A percentile compares a stretch with the other conserved stretches of the same genome.
These are phyloP conservation scores for Rosellinia necatrix DNA, from an alignment of 2,329 filamentous ascomycete species.

Conservation along the genomic window DNA sequence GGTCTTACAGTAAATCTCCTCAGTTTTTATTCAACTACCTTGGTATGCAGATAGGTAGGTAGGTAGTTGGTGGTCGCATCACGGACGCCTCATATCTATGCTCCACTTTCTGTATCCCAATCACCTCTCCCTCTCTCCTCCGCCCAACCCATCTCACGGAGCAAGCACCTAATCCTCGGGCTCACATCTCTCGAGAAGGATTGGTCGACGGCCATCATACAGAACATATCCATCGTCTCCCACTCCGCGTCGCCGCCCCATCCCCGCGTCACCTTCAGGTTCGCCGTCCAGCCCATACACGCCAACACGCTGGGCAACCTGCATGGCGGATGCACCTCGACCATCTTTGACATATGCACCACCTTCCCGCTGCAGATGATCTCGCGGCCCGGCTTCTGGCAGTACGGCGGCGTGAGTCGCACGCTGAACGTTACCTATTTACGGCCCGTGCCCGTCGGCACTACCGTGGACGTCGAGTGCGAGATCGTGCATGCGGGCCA, in stretches of 20 bases:
- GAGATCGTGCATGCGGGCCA: slow-evolving; percentile 54
- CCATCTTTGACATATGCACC: slow-evolving; percentile 70
- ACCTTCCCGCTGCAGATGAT: slow-evolving; percentile 61
- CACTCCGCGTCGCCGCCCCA: slow-evolving; percentile 42
- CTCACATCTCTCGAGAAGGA: no score
- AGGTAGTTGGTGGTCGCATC: no score
- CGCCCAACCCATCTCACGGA: no score
- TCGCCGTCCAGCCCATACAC: slow-evolving; percentile 55
- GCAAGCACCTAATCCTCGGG: no score
- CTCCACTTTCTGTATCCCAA: not conserved
- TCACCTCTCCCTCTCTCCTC: no score
- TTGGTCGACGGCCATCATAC: slow-evolving; percentile 51
- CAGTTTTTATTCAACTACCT: no score
- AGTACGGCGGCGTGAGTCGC: slow-evolving; percentile 65
- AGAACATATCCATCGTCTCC: slow-evolving; percentile 48
- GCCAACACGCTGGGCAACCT: slow-evolving; percentile 60
- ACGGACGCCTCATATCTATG: not conserved
- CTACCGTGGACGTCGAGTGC: slow-evolving; percentile 49
- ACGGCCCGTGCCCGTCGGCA: slow-evolving; percentile 60
- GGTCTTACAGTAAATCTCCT: no score
- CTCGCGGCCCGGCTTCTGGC: slow-evolving; percentile 64
- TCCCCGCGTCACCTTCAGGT: slow-evolving; percentile 51
- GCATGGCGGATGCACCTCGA: slow-evolving; percentile 67
- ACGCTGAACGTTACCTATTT: slow-evolving; percentile 71
- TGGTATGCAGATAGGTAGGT: no score